Conservation (phyloP, 768 basidiomycete genomes). For the Amyloporia xantha region DNA sequence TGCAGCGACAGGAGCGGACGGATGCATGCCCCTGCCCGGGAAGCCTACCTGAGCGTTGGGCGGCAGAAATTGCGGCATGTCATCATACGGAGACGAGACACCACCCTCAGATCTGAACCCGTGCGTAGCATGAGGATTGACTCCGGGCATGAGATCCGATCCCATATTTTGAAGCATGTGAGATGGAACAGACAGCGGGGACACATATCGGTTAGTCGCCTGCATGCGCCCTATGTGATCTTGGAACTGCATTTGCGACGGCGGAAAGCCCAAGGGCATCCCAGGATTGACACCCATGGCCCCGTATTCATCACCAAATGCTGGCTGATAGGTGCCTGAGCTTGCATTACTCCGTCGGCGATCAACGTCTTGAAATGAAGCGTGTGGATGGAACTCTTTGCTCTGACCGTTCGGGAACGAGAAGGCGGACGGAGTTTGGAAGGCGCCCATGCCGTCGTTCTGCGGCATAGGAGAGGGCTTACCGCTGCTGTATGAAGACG, state of each 20-base stretch:
- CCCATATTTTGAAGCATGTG: constrained; percentile 44
- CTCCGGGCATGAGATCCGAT: constrained; percentile 56
- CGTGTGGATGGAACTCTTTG: constrained; percentile 52
- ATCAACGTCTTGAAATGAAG: constrained; percentile 55
- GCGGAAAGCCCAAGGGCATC: constrained; percentile 34
- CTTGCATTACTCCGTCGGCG: constrained; percentile 45
- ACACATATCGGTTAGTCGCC: constrained; percentile 29
- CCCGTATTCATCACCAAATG: constrained; percentile 58
- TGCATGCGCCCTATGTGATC: constrained; percentile 30
- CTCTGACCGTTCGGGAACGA: constrained; percentile 28
- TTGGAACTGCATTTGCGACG: constrained; percentile 48
- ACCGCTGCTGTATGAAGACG: constrained; percentile 63
- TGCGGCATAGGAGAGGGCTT: constrained; percentile 75
- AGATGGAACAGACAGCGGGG: constrained; percentile 39
- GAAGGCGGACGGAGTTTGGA: constrained; percentile 52
- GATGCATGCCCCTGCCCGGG: constrained; percentile 57
- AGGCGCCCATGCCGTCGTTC: constrained; percentile 50
- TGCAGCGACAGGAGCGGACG: constrained; percentile 47
- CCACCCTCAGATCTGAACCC: constrained; percentile 50
- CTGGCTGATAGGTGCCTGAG: constrained; percentile 44
- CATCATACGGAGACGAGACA: constrained; percentile 46
- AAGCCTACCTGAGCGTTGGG: constrained; percentile 49
- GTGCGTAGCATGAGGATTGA: constrained; percentile 62
- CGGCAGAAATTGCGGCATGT: constrained; percentile 51
- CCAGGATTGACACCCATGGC: constrained; percentile 41